Conservation (phyloP, 768 basidiomycete species). For the Trametopsis cervina region DNA sequence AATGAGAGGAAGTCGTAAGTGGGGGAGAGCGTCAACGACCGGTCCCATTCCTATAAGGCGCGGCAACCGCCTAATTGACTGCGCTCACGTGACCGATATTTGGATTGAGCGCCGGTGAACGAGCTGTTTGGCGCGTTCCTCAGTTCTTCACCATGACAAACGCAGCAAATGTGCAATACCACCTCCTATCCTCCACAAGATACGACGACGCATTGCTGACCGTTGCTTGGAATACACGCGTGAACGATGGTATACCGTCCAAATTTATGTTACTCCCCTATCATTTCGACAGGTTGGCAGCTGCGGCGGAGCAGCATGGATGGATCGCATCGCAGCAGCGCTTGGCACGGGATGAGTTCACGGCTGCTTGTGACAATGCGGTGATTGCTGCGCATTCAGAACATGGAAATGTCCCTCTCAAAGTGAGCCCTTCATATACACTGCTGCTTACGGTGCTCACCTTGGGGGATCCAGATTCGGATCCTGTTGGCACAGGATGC, state of each 20-base stretch:
- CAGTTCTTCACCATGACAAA: not conserved
- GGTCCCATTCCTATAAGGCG: constrained; percentile 11
- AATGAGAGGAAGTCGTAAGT: constrained; percentile 10
- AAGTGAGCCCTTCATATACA: constrained; percentile 13
- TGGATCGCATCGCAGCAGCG: constrained; percentile 37
- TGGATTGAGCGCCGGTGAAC: constrained; percentile 2
- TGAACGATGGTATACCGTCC: constrained; percentile 40
- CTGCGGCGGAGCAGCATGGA: constrained; percentile 41
- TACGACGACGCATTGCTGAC: constrained; percentile 45
- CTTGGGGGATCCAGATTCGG: constrained; percentile 38
- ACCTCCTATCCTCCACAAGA: constrained; percentile 47
- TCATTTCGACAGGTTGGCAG: constrained; percentile 53
- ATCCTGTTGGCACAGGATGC: constrained; percentile 25
- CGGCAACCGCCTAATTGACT: constrained; percentile 7
- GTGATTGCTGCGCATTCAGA: constrained; percentile 21
- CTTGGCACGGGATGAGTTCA: constrained; percentile 35
- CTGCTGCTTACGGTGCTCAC: not conserved
- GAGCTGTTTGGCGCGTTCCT: not conserved
- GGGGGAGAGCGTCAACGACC: constrained; percentile 4
- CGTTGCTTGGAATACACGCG: constrained; percentile 50
- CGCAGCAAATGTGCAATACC: constrained; percentile 9
- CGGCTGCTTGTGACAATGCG: constrained; percentile 37
- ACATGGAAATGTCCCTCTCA: constrained; percentile 3
- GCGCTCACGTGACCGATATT: constrained; percentile 12
- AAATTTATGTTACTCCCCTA: constrained; percentile 54